Base-by-base conservation (phyloP, 2,329 filamentous ascomycete genomes). In the Fusarium falciforme region DNA sequence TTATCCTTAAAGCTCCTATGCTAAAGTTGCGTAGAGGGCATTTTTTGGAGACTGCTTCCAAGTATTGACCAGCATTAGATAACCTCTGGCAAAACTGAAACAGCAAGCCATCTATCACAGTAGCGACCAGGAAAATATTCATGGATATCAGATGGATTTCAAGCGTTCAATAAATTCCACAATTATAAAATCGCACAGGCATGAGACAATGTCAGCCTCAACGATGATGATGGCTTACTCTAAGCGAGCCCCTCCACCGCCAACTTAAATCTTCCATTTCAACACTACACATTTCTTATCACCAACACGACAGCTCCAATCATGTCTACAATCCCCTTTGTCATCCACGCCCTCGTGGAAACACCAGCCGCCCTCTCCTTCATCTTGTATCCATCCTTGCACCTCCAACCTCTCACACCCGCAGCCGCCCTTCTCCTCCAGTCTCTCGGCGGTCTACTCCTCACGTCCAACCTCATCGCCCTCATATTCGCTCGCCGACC, bases 361-460 rank as follows among this genome's bases (percentile, higher is more conserved):
- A 83, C 83, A 14, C 79, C 81, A 5, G 87, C 87, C 5, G 84
- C 85, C 16, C 70, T 84, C 7, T 83, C 84, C n/a, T 89, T 89
- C 78, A 82, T 87, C 64, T 75, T 85, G 42, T 67, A 65, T 1
- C 86, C 87, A 2, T 75, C 80, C 22, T 77, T 78, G 9, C 87
- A 89, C 68, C 81, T 89, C 11, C 79, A 83, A 10, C 79, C 77
- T 10, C 82, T 86, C n/a, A 77, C 82, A 7, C 74, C 76, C 3
- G 82, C 84, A 20, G 82, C 84, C 6, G 77, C 75, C 5, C 83
- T 88, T 40, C 79, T 89, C 35, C 77, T 88, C 14, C 82, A 84
- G 57, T 87, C 84, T 66, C 83, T 88, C 14, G 87, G 87, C 49
- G 87, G 85, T 14, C 80, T 88, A 16, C 80, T 89, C 4, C 74